Base-by-base conservation (phyloP, 2,329 filamentous ascomycete genomes). In the Achaetomium macrosporum region DNA sequence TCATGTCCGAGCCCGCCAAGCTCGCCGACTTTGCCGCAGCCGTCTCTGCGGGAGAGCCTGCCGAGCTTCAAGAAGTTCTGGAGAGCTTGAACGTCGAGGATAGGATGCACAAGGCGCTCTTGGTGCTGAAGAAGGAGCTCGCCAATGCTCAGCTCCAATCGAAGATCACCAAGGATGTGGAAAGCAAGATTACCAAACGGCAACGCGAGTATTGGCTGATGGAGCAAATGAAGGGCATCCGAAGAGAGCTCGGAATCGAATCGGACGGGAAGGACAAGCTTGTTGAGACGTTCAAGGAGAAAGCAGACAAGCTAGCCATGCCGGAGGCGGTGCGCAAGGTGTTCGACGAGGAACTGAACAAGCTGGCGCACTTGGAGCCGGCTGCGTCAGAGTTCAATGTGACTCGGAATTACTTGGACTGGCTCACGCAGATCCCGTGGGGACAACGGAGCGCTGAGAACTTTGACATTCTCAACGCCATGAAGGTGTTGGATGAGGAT, bases 151-250 rank as follows among this genome's bases (percentile, higher is more conserved):
- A 97, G 67, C 76, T 99, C 30, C 92, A 96, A 69, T 92, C 88
- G 53, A 99, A 97, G 76, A 97, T 99, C 54, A 90, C 88, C 54
- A 96, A 96, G 72, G 93, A 99, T 66, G 95, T 99, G 16, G 93
- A 97, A 69, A 90, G 83, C 65, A 96, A 96, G 72, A 97, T 99
- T 50, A 91, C 91, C 63, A 97, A 99, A 73, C 85, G 92, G 30
- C 93, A 99, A 69, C 84, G 93, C 48, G 93, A 99, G 67, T 99
- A 97, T 73, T 97, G 90, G 88, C 76, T 99, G 43, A 95, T 96
- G 90, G 93, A 99, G 71, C 95, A 99, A 69, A 96, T 99, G 91
- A 97, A 97, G 76, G 93, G 91, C 25, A 99, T 99, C 65, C 87
- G 90, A 54, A 82, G 93, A 54, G 93, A 99, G 71, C 82, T 99